These are phyloP conservation scores for Fusarium odoratissimum DNA, from an alignment of 2,329 filamentous ascomycete species.

Conservation along the genomic window DNA sequence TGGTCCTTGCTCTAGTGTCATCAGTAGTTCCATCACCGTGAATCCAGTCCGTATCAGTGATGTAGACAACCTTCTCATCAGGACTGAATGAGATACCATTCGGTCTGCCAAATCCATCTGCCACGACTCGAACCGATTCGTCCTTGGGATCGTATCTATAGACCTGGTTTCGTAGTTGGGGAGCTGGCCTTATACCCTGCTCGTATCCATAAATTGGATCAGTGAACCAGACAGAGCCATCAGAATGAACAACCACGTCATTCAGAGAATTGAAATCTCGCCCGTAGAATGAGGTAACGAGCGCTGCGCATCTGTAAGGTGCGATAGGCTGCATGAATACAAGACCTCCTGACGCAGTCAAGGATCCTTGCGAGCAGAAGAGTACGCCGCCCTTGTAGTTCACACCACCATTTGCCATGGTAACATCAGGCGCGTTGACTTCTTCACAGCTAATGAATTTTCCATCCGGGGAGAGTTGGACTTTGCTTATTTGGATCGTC, in stretches of 20 bases:
- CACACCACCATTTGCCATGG: constrained; percentile 62
- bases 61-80: constrained; percentile 56
- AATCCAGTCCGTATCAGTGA: constrained; percentile 56
- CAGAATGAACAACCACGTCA: constrained; percentile 57
- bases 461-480: constrained; percentile 34
- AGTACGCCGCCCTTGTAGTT: constrained; percentile 57
- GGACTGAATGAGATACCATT: constrained; percentile 61
- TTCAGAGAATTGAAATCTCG: constrained; percentile 62
- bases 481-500: constrained; percentile 47
- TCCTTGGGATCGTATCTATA: constrained; percentile 59
- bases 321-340: constrained; percentile 48
- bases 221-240: constrained; percentile 62
- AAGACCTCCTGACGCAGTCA: constrained; percentile 43
- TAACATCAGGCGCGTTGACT: constrained; percentile 48
- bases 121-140: constrained; percentile 56
- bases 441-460: constrained; percentile 47
- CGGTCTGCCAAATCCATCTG: constrained; percentile 60
- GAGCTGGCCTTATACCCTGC: constrained; percentile 58
- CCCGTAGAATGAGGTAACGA: constrained; percentile 56
- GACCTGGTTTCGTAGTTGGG: constrained; percentile 59
- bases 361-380: constrained; percentile 56
- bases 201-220: constrained; percentile 62
- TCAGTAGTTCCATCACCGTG: constrained; percentile 51
- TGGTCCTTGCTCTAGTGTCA: constrained; percentile 35
- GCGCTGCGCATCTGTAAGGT: constrained; percentile 43